Evolutionary conservation across 2,329 filamentous ascomycete genomes (phyloP), one percentile per base, ranked within the genome.

Genomic region (Elsinoe arachidis): DNA sequence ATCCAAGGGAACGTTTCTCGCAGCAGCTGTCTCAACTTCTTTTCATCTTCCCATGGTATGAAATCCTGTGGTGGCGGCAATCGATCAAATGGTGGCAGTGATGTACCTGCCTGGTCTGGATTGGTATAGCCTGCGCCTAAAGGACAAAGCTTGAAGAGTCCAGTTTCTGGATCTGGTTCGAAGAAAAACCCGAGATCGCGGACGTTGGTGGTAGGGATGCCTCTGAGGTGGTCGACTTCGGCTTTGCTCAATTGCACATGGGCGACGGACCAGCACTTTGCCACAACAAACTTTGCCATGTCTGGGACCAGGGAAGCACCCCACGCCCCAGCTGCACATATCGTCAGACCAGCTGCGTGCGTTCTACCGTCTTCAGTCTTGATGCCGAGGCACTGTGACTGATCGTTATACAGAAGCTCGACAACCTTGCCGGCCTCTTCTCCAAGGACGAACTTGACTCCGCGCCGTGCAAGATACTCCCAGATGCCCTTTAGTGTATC

Each of bases 141-240:
- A 0, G 80, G 80, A 62, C 81, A 84, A 9, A 86, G 64, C 68
- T 86, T 85, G 43, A 85, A 68, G 3, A 84, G 66, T 19, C 76
- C 75, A 0, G 81, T 84, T 60, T 75, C 73, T 0, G 74, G 77
- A 61, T 85, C 82, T 0, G 83, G 82, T 66, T 85, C 83, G 58
- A 85, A 85, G 69, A 83, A 81, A 72, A 85, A 85, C 0, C 82
- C 82, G 0, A 85, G 69, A 60, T 85, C 82, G 1, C 82, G 76
- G 1, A 78, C 78, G 55, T 84, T 82, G 0, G 78, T 82, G 0
- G 84, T 79, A 0, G 83, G 82, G 10, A 85, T 80, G 2, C 79
- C 79, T 1, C 77, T 75, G 1, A 86, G 74, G 4, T 69, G 69
- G 2, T 76, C 73, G 0, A 78, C 75, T 65, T 86, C 82, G 0